Base-by-base conservation (phyloP, 2,329 filamentous ascomycete genomes). In the Monosporascus sp. region DNA sequence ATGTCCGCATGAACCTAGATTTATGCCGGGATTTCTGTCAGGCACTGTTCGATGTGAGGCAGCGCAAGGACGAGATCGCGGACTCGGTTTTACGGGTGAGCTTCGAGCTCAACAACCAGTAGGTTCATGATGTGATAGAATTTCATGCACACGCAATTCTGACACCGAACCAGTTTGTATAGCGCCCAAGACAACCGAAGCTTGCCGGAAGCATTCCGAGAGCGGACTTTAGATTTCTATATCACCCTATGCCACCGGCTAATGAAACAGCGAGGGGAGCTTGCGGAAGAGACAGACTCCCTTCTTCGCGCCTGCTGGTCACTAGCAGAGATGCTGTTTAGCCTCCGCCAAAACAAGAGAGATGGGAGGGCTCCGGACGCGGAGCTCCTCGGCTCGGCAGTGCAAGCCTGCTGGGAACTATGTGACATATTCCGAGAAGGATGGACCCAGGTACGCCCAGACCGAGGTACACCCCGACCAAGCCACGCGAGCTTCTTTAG, bases 101-200 rank as follows among this genome's bases (percentile, higher is more conserved):
- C 72, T 96, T 96, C 67, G 93, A 97, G 72, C 78, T 97, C 24
- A 96, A 95, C 72, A 97, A 96, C 63, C 92, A 97, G 81, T 85
- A 65, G 67, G 80, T 68, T 8, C 20, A 31, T 7, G 25, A 2
- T 7, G 4, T 46, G n/a, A 11, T 17, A 15, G 22, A 27, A 11
- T 39, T 45, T 25, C 15, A 52, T 25, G 4, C 18, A 15, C 14
- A 20, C 24, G 14, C 22, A n/a, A 25, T 15, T 48, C 25, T 56
- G 47, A 60, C 56, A 17, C 18, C 1, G 2, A 20, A 35, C n/a
- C 52, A 85, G 81, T 69, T 78, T 97, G 2, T 97, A 93, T 73
- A 96, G 93, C 66, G 92, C 90, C 1, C 90, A 96, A 64, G 90
- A 96, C 60, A 76, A 72, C 67, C 83, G 88, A 35, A 86, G 82